Evolutionary conservation across 2,329 filamentous ascomycete genomes (phyloP).

Genomic region (Ophiostoma fasciatum): DNA sequence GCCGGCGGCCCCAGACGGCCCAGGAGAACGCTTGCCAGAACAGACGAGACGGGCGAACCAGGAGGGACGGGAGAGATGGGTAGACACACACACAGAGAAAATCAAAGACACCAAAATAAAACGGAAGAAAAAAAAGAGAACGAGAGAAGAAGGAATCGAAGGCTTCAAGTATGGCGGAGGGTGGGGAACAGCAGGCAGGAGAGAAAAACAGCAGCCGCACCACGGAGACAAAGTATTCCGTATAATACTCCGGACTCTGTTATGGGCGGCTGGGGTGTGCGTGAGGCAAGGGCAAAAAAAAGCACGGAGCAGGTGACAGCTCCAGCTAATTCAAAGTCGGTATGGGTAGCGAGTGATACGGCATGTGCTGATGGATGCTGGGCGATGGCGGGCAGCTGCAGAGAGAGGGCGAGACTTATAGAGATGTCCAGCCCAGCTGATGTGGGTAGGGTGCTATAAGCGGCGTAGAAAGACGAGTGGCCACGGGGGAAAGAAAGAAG

Average conservation of each 20-base stretch:
- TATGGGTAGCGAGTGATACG: conserved; percentile 32
- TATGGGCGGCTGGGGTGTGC: neutral
- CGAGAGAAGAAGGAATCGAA: neutral
- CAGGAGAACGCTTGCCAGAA: no score
- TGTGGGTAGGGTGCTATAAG: conserved; percentile 5
- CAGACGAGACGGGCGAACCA: no score
- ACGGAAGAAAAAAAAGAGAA: neutral
- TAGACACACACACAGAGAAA: no score
- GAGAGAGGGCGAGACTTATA: conserved; percentile 14
- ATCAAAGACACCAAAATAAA: neutral
- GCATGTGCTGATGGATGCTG: conserved; percentile 31
- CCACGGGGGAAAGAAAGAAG: neutral
- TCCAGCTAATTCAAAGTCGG: conserved; percentile 26
- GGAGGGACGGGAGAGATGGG: no score
- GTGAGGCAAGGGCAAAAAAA: neutral
- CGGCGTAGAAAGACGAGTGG: no score
- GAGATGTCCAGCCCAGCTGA: neutral
- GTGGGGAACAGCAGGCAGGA: neutral
- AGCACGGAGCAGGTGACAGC: conserved; percentile 1
- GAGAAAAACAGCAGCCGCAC: neutral
- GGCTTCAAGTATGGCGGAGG: conserved; percentile 1
- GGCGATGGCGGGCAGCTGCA: conserved; percentile 33
- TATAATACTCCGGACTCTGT: no score
- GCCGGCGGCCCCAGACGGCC: no score
- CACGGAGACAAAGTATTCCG: no score